These are phyloP conservation scores for Ophiostoma sp. DNA, from an alignment of 2,329 filamentous ascomycete genomes.

Conservation along the genomic window DNA sequence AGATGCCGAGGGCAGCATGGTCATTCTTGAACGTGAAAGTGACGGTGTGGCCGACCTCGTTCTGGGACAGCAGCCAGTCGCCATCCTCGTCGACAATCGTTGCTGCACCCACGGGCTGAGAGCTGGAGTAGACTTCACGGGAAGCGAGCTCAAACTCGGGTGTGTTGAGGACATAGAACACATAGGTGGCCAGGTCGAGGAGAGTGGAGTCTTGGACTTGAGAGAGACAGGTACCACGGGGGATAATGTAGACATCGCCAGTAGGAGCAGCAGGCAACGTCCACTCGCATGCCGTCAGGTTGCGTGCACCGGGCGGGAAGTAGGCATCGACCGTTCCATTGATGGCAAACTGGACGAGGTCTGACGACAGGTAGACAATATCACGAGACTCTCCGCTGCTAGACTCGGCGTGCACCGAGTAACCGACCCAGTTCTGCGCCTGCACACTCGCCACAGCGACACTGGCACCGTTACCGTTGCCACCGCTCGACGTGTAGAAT, in stretches of 20 bases:
- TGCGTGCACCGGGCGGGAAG: conserved; percentile 3
- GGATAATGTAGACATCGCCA: not conserved
- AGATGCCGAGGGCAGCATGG: conserved; percentile 14
- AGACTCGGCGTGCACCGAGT: not conserved
- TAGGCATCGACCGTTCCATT: conserved; percentile 8
- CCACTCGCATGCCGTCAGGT: not conserved
- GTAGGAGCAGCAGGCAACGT: not conserved
- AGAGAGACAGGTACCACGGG: not conserved
- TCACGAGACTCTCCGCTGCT: conserved; percentile 21
- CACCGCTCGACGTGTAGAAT: conserved; percentile 33
- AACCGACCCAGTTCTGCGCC: conserved; percentile 6
- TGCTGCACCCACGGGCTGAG: conserved; percentile 33
- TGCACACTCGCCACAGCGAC: conserved; percentile 15
- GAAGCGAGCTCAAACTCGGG: conserved; percentile 1
- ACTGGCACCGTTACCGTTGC: conserved; percentile 15
- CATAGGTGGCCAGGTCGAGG: not conserved
- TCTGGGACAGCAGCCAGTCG: conserved; percentile 18
- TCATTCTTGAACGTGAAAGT: conserved; percentile 15
- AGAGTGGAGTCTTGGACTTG: conserved; percentile 4
- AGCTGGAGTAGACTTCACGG: conserved; percentile 1
- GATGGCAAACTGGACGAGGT: conserved; percentile 17
- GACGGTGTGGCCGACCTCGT: conserved; percentile 16
- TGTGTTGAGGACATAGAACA: conserved; percentile 19
- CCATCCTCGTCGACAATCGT: conserved; percentile 19
- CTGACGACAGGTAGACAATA: conserved; percentile 22